These are phyloP conservation scores for Citrus unshiu DNA, from an alignment of 345 rosid species.

Conservation along the genomic window DNA sequence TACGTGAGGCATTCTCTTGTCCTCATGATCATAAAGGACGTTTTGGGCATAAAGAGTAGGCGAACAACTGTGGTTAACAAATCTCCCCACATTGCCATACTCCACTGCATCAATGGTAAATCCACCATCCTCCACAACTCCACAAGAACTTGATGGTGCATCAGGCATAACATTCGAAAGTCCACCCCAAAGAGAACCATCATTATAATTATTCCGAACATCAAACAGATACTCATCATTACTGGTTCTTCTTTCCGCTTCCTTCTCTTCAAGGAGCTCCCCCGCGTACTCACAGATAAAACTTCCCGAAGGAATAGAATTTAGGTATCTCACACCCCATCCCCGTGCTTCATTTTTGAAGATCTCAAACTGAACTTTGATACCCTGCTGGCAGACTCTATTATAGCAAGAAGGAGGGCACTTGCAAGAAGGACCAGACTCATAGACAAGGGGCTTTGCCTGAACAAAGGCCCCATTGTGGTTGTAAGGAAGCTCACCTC, in stretches of 20 bases:
- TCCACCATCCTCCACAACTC: constrained; percentile 26
- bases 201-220: constrained; percentile 47
- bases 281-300: constrained; percentile 90
- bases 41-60: constrained; percentile 90
- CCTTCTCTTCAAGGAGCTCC: constrained; percentile 69
- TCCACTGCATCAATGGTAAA: not conserved
- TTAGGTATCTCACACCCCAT: constrained; percentile 86
- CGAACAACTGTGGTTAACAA: constrained; percentile 88
- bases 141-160: constrained; percentile 22
- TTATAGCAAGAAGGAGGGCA: constrained; percentile 47
- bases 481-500: too few species aligned
- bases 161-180: constrained; percentile 48
- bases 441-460: too few species aligned
- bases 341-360: constrained; percentile 77
- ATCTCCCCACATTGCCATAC: constrained; percentile 73
- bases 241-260: constrained; percentile 61
- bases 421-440: too few species aligned
- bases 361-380: constrained; percentile 68
- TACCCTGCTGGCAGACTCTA: constrained; percentile 71
- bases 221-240: constrained; percentile 86
- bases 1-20: constrained; percentile 74
- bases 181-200: constrained; percentile 39
- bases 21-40: constrained; percentile 67
- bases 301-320: constrained; percentile 73
- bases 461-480: too few species aligned